Evolutionary conservation across 306 rosid genomes (phyloP), one percentile per base, ranked within the genome.

Genomic region (Dalbergia cochinchinensis): DNA sequence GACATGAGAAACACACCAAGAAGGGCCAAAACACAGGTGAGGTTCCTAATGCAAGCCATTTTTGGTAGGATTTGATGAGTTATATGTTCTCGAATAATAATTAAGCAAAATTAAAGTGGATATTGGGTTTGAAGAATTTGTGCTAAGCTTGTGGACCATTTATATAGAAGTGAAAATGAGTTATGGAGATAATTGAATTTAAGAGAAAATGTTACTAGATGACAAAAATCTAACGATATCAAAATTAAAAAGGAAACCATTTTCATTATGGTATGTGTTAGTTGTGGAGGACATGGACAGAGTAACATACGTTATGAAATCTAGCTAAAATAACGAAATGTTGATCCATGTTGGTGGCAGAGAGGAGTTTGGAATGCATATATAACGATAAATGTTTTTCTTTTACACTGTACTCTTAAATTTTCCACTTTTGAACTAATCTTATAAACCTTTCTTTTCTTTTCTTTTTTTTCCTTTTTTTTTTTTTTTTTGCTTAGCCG

Each of bases 201-300:
- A 18, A 50, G 73, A 62, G 53, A 60, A 59, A 19, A 0, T 60
- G 61, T 20, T 31, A 44, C 14, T 73, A 74, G 64, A 81, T 54
- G 69, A 35, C 83, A 71, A 80, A 45, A 65, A 13, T 57, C 41
- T 50, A 57, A 73, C 12, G 42, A 80, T 74, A 66, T 65, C 65
- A 66, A 44, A 33, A 66, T 35, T 11, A 57, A 44, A 47, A 47
- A 31, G n/a, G 66, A 62, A 57, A 18, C 2, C 66, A 71, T 51
- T 61, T 71, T 37, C 50, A 63, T 71, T 63, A 74, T 67, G 75
- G 34, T 34, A 67, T 67, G 71, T 74, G 76, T 81, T 58, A 67
- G 85, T 75, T 75, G 66, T 63, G 42, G 45, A 45, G 44, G 74
- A 63, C 47, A 74, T 73, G 84, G 80, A 57, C 34, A 58, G 3